A percentile compares a stretch with the other conserved stretches of the same genome.
Conservation (phyloP, 1,284 basidiomycete species). For the Chalciporus sp. region DNA sequence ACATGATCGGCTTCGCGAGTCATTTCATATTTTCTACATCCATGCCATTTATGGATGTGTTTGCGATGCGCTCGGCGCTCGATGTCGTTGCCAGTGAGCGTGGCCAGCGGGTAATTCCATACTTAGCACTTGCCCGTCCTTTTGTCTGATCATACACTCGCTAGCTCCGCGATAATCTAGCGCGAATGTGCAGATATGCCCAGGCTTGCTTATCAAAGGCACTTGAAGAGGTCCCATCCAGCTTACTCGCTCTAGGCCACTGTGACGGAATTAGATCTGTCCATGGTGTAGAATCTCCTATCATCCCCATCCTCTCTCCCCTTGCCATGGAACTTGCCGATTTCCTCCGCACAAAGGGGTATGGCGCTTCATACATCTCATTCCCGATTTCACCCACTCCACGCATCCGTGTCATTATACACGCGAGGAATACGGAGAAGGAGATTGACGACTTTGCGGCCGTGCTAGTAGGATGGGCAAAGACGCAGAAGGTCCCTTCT, state of each 20-base stretch:
- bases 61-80: conserved; percentile 46
- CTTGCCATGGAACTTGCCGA: conserved; percentile 41
- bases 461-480: conserved; percentile 9
- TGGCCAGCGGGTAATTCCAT: conserved; percentile 36
- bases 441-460: conserved; percentile 35
- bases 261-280: not conserved
- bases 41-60: conserved; percentile 43
- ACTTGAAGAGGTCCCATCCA: not conserved
- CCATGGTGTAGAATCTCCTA: conserved; percentile 36
- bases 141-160: too few relatives aligned
- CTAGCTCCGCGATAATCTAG: not conserved
- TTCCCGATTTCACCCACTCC: conserved; percentile 47
- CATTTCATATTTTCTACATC: conserved; percentile 57
- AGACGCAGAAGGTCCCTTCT: not conserved
- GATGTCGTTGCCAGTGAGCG: conserved; percentile 41
- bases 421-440: conserved; percentile 42
- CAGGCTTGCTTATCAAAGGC: not conserved
- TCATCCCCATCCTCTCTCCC: conserved; percentile 52
- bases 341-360: conserved; percentile 39
- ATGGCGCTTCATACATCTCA: conserved; percentile 44
- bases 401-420: conserved; percentile 49
- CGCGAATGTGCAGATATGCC: not conserved
- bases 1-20: conserved; percentile 61
- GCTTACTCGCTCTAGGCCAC: not conserved
- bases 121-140: too few relatives aligned